Base-by-base conservation (phyloP, 352 stramenopile genomes). In the Globisporangium mamillatum region DNA sequence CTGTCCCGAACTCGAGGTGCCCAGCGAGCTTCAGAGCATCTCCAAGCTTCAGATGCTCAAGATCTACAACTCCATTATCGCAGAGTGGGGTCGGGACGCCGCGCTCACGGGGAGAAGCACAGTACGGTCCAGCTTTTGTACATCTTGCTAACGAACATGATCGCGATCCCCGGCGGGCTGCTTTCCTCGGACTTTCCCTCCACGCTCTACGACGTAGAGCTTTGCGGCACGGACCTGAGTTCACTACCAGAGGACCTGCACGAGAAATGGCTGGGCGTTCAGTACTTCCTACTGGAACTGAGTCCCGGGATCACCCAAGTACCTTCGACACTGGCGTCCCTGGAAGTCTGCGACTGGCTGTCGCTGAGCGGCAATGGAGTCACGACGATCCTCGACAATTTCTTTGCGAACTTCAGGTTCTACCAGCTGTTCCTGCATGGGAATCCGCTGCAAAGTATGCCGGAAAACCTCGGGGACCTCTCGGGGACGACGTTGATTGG, bases 121-220 rank as follows among this genome's bases (percentile, higher is more conserved):
- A 20, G 57, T 1, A 4, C 29, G 3, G 53, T 78, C 10, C 44
- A 62, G 5, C 48, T 71, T 1, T 53, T 76, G 20, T 72, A 76
- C 34, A 22, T 77, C 14, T 55, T 34, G 16, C 57, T 78, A 3
- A 72, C 50, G 8, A 75, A 78, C 55, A 55, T 78, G 64, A 58
- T 64, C 1, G 27, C 27, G 20, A 56, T 75, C 22, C 59, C 65
- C 0, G 27, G 7, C 4, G 69, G 72, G 2, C 27, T 70, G n/a
- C 24, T 36, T 6, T 58, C 57, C 3, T n/a, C 22, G 0, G 29
- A 57, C 24, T 66, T 70, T 18, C 57, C 65, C 3, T 18, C 59
- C 12, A 67, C 65, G 12, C 54, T 70, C 24, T 60, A 56, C 27
- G 57, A 67, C 22, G 25, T 67, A 14, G 44, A 66, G 59, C 50